Evolutionary conservation across 192 early-diverging fungal genomes (phyloP).

Genomic region (Linnemannia exigua): DNA sequence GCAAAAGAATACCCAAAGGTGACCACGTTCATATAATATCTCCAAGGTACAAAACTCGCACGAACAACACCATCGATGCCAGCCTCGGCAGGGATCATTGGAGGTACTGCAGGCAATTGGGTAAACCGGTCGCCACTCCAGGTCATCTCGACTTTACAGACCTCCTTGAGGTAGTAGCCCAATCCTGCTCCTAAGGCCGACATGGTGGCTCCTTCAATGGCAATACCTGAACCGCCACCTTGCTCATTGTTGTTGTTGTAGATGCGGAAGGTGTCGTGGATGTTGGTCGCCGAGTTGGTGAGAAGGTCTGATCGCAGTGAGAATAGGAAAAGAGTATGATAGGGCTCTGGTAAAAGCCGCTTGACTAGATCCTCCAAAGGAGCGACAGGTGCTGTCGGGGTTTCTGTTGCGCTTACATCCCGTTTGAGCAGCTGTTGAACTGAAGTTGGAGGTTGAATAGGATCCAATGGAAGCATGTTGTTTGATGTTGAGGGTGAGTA

Average conservation of each 20-base stretch:
- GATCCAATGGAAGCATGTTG: not conserved
- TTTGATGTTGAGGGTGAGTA: not conserved
- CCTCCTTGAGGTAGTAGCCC: constrained; percentile 13
- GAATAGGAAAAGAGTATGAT: not conserved
- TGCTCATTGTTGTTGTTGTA: not conserved
- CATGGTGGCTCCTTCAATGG: not conserved
- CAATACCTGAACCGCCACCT: not conserved
- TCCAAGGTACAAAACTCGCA: constrained; percentile 46
- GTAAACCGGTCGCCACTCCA: constrained; percentile 30
- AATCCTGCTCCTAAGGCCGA: constrained; percentile 23
- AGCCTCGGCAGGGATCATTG: not conserved
- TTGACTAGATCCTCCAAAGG: constrained; percentile 5
- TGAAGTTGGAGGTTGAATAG: not conserved
- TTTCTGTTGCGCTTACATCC: not conserved
- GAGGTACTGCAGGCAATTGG: constrained; percentile 3
- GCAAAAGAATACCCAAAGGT: constrained; percentile 42
- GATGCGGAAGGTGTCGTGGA: constrained; percentile 10
- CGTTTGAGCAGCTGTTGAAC: not conserved
- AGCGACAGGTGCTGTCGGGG: not conserved
- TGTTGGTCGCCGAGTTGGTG: constrained; percentile 2
- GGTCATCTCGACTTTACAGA: constrained; percentile 28
- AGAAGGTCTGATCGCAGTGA: not conserved
- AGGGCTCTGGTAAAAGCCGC: constrained; percentile 1
- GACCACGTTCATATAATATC: constrained; percentile 55
- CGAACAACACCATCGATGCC: constrained; percentile 2